Base-by-base conservation (phyloP, 768 basidiomycete species). In the Cubamyces sp. region DNA sequence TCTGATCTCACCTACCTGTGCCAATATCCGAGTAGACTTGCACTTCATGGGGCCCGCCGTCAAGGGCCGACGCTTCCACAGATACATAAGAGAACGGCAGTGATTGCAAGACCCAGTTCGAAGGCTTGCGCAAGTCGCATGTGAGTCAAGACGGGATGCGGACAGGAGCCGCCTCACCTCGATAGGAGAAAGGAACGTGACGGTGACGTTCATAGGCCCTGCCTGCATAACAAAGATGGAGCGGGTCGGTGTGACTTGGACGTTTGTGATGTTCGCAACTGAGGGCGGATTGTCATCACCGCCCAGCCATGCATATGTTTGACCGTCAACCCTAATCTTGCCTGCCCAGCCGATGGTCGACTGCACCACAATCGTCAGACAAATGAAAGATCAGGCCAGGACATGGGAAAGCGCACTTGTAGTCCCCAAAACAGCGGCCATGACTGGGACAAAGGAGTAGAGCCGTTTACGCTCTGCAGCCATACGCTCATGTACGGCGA, bases 11-110 rank as follows among this genome's bases (percentile, higher is more conserved):
- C 67, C 15, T 45, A 76, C 76, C 77, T 64, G 68, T 75, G 50
- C 72, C 77, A 45, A 79, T 73, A 58, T 79, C 78, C 0, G 76
- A 71, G 58, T 78, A 79, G 3, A 79, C 66, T 56, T 78, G 74
- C 6, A 77, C 72, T 11, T 26, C 14, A 59, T 79, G 78, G 14
- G 69, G 25, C 14, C 61, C 60, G 5, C 72, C 74, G 52, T 79
- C 77, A 15, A 66, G 63, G 0, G 77, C 64, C 5, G 28, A 43
- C 8, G 71, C 76, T 7, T 69, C 64, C 5, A 79, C 57, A 9
- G 71, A 65, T 11, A 79, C 40, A 55, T 79, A 79, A 9, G 77
- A 74, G 64, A 79, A 78, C 5, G 78, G 77, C 2, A 79, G 54
- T 1, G 78, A 78, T 56, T 78, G 76, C n/a, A 68, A 69, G 49